These are phyloP conservation scores for Lodderomyces metapsilosis DNA, from an alignment of 1,139 yeast genomes.

Conservation along the genomic window DNA sequence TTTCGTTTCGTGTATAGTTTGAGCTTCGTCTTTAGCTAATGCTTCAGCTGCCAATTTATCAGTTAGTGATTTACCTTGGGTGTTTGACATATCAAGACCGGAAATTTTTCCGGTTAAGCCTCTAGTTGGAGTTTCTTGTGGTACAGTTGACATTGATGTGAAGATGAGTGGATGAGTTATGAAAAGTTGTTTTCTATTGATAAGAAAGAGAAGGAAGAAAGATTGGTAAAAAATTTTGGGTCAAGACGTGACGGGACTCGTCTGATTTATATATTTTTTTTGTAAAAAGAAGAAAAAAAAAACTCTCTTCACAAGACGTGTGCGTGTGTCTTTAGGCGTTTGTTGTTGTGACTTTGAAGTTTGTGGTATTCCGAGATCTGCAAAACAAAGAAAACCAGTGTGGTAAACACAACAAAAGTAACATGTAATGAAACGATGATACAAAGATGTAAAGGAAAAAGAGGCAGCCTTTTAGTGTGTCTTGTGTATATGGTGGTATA, in stretches of 20 bases:
- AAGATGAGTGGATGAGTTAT: not conserved
- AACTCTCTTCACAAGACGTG: not conserved
- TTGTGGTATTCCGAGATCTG: conserved; percentile 3
- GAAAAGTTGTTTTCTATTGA: too few relatives aligned
- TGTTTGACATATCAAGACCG: conserved; percentile 34
- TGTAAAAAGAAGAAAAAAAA: too few relatives aligned
- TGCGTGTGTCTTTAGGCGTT: not conserved
- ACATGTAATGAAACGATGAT: conserved; percentile 2
- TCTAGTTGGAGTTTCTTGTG: conserved; percentile 51
- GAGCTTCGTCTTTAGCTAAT: conserved; percentile 38
- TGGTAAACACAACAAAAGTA: too few relatives aligned
- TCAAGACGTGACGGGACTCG: conserved; percentile 4
- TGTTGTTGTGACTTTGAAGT: not conserved
- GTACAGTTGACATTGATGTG: conserved; percentile 23
- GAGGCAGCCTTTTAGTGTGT: too few relatives aligned
- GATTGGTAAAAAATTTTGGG: not conserved
- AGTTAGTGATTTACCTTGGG: conserved; percentile 39
- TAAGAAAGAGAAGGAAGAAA: too few relatives aligned
- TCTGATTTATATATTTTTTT: conserved; percentile 2
- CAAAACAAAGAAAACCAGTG: too few relatives aligned
- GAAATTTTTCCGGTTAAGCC: conserved; percentile 51
- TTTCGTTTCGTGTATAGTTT: conserved; percentile 23
- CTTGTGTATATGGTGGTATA: too few relatives aligned
- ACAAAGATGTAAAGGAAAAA: not conserved
- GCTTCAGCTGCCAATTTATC: conserved; percentile 49